Conservation (phyloP, 2,329 filamentous ascomycete species). For the Aspergillus floridensis region DNA sequence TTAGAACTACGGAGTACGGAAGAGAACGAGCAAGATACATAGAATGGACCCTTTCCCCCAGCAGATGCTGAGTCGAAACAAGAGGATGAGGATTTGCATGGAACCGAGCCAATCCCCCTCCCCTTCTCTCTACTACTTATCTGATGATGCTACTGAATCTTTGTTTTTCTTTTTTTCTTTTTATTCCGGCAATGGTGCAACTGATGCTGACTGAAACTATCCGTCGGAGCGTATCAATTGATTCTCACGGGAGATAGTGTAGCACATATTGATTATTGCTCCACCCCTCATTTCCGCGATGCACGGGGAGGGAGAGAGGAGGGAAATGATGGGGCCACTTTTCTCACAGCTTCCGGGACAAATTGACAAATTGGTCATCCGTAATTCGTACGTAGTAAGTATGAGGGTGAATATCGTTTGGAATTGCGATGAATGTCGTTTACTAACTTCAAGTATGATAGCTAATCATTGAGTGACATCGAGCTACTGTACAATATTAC, state of each 20-base stretch:
- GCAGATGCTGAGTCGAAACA: too few relatives aligned
- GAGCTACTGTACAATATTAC: background rate
- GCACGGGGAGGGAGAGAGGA: constrained; percentile 1
- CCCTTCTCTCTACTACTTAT: background rate
- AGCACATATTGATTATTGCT: background rate
- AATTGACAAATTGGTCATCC: background rate
- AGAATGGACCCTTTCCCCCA: too few relatives aligned
- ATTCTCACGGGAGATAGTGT: background rate
- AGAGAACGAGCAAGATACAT: too few relatives aligned
- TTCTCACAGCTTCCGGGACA: background rate
- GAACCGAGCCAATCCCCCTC: background rate
- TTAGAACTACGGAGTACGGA: too few relatives aligned
- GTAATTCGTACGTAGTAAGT: background rate
- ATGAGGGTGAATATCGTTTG: background rate
- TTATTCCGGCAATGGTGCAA: background rate
- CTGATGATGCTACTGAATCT: background rate
- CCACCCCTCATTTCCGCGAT: constrained; percentile 5
- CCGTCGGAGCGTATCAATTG: background rate
- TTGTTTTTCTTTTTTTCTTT: background rate
- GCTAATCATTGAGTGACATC: background rate
- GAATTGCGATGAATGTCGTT: too few relatives aligned
- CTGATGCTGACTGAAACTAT: background rate
- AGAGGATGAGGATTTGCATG: too few relatives aligned
- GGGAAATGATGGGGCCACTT: constrained; percentile 1
- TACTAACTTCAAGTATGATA: too few relatives aligned